Evolutionary conservation across 2,329 filamentous ascomycete species (phyloP).

Genomic region (Escovopsis weberi): DNA sequence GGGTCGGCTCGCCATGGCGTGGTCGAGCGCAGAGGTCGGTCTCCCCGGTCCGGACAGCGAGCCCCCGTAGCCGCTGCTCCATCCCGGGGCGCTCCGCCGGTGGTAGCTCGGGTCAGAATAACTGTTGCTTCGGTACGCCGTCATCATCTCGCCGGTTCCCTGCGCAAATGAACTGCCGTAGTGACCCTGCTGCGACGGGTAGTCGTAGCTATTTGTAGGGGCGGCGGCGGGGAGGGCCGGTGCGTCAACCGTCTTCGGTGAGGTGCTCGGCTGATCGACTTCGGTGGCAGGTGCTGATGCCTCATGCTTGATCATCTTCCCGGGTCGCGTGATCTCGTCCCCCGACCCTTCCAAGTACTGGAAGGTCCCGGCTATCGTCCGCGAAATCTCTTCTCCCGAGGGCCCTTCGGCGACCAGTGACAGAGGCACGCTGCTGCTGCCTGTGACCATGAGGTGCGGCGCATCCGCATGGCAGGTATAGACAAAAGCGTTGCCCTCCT

Average conservation of each 20-base stretch:
- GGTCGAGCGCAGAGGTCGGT: slow-evolving; percentile 25
- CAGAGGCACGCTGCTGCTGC: slow-evolving; percentile 39
- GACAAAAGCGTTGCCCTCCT: slow-evolving; percentile 45
- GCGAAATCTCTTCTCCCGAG: slow-evolving; percentile 38
- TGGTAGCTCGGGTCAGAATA: slow-evolving; percentile 36
- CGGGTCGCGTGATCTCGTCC: slow-evolving; percentile 25
- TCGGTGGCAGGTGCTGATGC: slow-evolving; percentile 20
- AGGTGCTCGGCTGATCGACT: slow-evolving; percentile 24
- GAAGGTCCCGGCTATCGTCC: slow-evolving; percentile 31
- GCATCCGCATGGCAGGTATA: slow-evolving; percentile 62
- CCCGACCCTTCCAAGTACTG: slow-evolving; percentile 37
- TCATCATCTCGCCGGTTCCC: slow-evolving; percentile 37
- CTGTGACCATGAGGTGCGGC: slow-evolving; percentile 43
- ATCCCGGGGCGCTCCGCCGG: slow-evolving; percentile 19
- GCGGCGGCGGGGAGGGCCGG: slow-evolving; percentile 20
- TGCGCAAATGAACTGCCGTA: slow-evolving; percentile 26
- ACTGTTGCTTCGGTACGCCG: slow-evolving; percentile 36
- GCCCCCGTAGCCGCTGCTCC: slow-evolving; percentile 30
- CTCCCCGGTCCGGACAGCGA: slow-evolving; percentile 27
- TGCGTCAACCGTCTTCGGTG: slow-evolving; percentile 28
- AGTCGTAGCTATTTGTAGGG: slow-evolving; percentile 31
- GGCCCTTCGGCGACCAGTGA: slow-evolving; percentile 37
- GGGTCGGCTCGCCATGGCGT: slow-evolving; percentile 28
- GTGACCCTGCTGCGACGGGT: slow-evolving; percentile 27
- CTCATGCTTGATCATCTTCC: slow-evolving; percentile 23